Percentiles rank a stretch among this genome's conserved stretches.
Conservation (phyloP, 129 eudicot genomes). For the Helianthus annuus region DNA sequence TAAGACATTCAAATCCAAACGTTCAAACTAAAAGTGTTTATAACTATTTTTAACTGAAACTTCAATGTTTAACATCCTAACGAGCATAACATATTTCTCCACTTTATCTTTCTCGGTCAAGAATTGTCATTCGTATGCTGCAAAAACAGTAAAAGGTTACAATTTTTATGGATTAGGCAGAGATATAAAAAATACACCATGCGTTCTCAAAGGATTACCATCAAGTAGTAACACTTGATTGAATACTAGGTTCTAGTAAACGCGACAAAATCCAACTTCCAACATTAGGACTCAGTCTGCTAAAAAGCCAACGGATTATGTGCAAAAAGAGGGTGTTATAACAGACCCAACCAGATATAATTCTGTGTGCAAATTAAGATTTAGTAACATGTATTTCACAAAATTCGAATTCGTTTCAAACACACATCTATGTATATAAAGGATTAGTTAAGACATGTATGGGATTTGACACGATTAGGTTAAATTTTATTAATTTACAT, state of each 20-base stretch:
- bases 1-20: too few relatives aligned
- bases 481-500: too few relatives aligned
- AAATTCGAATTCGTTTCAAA: too few relatives aligned
- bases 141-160: conserved; percentile 3
- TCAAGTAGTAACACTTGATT: conserved; percentile 81
- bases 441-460: too few relatives aligned
- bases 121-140: conserved; percentile 81
- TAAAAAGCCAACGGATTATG: background rate
- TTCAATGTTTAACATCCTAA: too few relatives aligned
- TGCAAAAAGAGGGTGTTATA: background rate
- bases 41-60: too few relatives aligned
- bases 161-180: background rate
- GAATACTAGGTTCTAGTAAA: conserved; percentile 79
- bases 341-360: background rate
- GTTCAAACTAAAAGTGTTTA: too few relatives aligned
- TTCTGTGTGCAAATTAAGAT: background rate
- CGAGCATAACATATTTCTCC: too few relatives aligned
- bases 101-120: conserved; percentile 53
- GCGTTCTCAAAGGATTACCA: conserved; percentile 97
- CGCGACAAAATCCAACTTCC: conserved; percentile 60
- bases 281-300: conserved; percentile 8
- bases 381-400: too few relatives aligned
- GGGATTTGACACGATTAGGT: too few relatives aligned
- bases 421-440: too few relatives aligned
- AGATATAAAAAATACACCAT: background rate